Conservation (phyloP, 23 red algal species). For the Agarophyton chilense region DNA sequence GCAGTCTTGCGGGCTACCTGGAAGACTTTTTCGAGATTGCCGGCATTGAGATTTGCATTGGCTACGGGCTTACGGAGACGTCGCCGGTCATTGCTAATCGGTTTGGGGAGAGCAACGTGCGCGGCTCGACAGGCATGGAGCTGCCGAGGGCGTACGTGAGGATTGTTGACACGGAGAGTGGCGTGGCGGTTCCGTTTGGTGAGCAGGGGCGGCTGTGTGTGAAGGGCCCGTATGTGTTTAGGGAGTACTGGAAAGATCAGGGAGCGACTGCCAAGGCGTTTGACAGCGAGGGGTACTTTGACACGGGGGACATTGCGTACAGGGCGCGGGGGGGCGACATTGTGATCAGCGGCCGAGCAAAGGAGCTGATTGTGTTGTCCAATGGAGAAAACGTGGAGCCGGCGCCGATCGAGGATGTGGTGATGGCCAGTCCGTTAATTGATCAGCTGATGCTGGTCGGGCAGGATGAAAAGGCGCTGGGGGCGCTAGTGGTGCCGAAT, state of each 20-base stretch:
- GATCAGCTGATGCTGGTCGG: slow-evolving; percentile 98
- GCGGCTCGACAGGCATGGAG: slow-evolving; percentile 79
- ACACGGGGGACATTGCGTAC: slow-evolving; percentile 96
- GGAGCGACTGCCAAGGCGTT: slow-evolving; percentile 83
- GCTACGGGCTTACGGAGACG: slow-evolving; percentile 96
- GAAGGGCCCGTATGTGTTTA: slow-evolving; percentile 79
- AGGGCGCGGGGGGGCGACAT: slow-evolving; percentile 77
- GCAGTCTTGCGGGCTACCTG: slow-evolving; percentile 83
- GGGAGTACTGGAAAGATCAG: slow-evolving; percentile 73
- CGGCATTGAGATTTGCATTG: slow-evolving; percentile 80
- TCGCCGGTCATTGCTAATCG: slow-evolving; percentile 89
- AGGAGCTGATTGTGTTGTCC: slow-evolving; percentile 93
- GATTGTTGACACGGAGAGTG: slow-evolving; percentile 84
- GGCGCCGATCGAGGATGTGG: slow-evolving; percentile 85
- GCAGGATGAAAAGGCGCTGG: slow-evolving; percentile 88
- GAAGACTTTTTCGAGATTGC: slow-evolving; percentile 96
- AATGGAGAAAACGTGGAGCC: slow-evolving; percentile 98
- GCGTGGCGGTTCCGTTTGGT: slow-evolving; percentile 52
- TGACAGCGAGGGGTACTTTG: slow-evolving; percentile 89
- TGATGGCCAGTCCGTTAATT: slow-evolving; percentile 69
- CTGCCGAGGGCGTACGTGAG: slow-evolving; percentile 67
- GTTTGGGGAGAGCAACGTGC: slow-evolving; percentile 81
- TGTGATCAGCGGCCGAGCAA: slow-evolving; percentile 91
- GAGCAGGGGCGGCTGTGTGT: slow-evolving; percentile 74
- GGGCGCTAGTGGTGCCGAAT: slow-evolving; percentile 91